phyloP scores from a whole-genome alignment of 2,329 filamentous ascomycete species.

The Microsporum audouinii region DNA sequence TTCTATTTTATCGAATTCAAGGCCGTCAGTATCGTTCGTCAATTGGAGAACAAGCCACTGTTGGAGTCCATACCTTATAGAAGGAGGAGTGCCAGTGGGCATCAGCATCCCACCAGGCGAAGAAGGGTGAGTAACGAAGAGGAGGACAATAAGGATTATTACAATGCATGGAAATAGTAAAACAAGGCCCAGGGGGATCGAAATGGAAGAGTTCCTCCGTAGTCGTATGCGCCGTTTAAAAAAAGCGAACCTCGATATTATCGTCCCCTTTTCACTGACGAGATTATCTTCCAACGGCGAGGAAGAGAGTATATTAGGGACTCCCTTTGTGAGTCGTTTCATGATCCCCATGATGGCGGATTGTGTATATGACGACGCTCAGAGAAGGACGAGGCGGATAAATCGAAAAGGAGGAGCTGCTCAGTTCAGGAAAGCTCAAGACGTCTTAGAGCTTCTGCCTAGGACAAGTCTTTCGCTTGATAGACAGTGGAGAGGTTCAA shows the following conservation, averaged over 20 bases:
- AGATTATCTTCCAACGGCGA: constrained; percentile 35
- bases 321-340: constrained; percentile 42
- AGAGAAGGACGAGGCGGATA: neutral
- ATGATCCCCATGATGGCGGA: constrained; percentile 41
- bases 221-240: constrained; percentile 77
- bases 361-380: neutral
- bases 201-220: constrained; percentile 82
- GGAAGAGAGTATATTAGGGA: constrained; percentile 35
- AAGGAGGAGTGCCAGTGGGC: constrained; percentile 75
- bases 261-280: constrained; percentile 31
- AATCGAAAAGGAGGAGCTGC: neutral
- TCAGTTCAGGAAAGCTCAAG: neutral
- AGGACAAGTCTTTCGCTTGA: neutral
- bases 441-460: neutral
- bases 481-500: neutral
- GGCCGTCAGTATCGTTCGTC: neutral
- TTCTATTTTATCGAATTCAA: constrained; percentile 43
- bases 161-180: constrained; percentile 86
- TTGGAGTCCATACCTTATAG: constrained; percentile 59
- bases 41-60: neutral
- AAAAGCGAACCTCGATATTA: constrained; percentile 55
- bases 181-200: constrained; percentile 83
- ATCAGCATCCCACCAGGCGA: constrained; percentile 73
- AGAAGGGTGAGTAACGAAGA: constrained; percentile 80
- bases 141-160: constrained; percentile 75